Evolutionary conservation across 768 basidiomycete genomes (phyloP), one percentile per base, ranked within the genome.

Genomic region (Kwoniella sp.): DNA sequence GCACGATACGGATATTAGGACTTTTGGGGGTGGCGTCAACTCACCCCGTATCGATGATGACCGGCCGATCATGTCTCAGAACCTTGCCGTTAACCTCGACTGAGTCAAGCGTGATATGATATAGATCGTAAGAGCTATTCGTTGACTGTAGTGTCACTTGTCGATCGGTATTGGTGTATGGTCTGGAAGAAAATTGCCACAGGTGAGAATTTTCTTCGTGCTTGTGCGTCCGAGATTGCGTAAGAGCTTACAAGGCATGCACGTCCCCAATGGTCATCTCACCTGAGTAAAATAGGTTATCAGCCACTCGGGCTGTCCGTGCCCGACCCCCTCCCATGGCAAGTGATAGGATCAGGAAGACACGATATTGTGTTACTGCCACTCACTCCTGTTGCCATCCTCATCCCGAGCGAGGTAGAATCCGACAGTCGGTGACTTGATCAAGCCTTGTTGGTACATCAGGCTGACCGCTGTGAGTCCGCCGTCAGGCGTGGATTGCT

Each of bases 231-330:
- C 41, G 41, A 45, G 34, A 37, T 37, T 7, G 34, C 5, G 34
- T 37, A 13, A 8, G 47, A 28, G 17, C 60, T 54, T 34, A 55
- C 60, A 50, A 52, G 15, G 60, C 52, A 8, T 31, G 41, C 25
- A 61, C 52, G 26, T 61, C 60, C 9, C 60, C 60, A 23, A 61
- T 52, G 9, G 60, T 61, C 12, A 61, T 55, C 23, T 61, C 60
- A 45, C 60, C 60, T 61, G 50, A 3, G 5, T 17, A 7, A 8
- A 45, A 3, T 17, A 17, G 3, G 20, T 20, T 11, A 17, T 11
- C 41, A 45, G 17, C 17, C 8, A 45, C n/a, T n/a, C n/a, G n/a
- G n/a, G n/a, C n/a, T n/a, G n/a, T n/a, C n/a, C n/a, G n/a, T n/a
- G n/a, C n/a, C n/a, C n/a, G n/a, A n/a, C n/a, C n/a, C n/a, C n/a